phyloP scores from a whole-genome alignment of 768 basidiomycete species.

The Paxillus ammoniavirescens region DNA sequence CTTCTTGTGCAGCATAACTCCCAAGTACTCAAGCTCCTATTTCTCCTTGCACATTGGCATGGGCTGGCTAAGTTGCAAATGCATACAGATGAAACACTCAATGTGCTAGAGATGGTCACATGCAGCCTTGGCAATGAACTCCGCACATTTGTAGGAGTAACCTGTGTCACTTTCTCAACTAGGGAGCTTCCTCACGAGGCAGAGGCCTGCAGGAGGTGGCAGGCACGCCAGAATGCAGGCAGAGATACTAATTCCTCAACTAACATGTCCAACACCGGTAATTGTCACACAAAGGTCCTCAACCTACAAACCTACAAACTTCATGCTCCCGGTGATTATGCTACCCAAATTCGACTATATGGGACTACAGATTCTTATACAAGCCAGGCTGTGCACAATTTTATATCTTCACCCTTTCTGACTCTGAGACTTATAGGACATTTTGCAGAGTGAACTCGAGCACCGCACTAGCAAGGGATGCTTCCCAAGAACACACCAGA shows the following conservation, averaged over 20 bases:
- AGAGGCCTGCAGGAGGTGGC: background rate
- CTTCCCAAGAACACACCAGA: no score
- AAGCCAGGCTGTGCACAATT: no score
- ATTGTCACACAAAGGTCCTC: constrained; percentile 1
- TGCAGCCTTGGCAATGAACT: background rate
- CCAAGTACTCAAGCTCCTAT: constrained; percentile 6
- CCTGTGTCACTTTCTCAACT: background rate
- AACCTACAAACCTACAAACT: constrained; percentile 26
- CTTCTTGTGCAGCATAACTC: background rate
- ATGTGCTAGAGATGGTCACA: background rate
- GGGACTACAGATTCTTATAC: no score
- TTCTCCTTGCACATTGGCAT: constrained; percentile 8
- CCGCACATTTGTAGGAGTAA: background rate
- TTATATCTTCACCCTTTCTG: no score
- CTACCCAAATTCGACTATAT: constrained; percentile 8
- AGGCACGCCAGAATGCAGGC: background rate
- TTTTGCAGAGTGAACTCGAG: no score
- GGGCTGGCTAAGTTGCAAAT: constrained; percentile 27
- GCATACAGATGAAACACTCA: constrained; percentile 13
- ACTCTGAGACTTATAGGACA: no score
- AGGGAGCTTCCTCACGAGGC: background rate
- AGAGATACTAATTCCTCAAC: no score
- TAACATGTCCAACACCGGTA: background rate
- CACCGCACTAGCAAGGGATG: no score
- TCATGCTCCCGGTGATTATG: constrained; percentile 22